These are phyloP conservation scores for Cercospora berteroae DNA, from an alignment of 2,329 filamentous ascomycete species.

Conservation along the genomic window DNA sequence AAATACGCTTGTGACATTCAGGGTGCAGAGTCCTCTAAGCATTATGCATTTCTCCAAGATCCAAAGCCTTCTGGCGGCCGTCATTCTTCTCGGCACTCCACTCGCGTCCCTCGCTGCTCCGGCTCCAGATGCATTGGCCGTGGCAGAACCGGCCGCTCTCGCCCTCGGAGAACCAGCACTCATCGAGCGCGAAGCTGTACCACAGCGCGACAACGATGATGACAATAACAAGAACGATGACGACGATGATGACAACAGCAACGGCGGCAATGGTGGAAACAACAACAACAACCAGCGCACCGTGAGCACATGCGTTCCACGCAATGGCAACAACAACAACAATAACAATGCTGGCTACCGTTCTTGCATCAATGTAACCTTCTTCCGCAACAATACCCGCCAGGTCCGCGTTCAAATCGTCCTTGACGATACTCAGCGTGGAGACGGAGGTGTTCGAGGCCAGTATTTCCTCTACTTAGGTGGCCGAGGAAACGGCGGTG, in stretches of 20 bases:
- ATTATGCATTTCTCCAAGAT: background rate
- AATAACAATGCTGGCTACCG: slow-evolving; percentile 1
- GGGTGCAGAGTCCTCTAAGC: background rate
- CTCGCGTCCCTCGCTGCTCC: background rate
- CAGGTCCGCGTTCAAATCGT: background rate
- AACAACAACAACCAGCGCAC: background rate
- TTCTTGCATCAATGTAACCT: background rate
- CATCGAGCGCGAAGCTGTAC: background rate
- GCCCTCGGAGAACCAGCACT: background rate
- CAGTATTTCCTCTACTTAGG: background rate
- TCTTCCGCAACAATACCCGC: background rate
- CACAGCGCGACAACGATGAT: background rate
- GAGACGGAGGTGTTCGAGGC: background rate
- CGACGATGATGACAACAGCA: background rate
- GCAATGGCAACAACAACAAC: background rate
- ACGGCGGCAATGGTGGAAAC: background rate
- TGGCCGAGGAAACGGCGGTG: background rate
- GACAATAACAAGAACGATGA: background rate
- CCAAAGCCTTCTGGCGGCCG: background rate
- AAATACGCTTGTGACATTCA: background rate
- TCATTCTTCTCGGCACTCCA: background rate
- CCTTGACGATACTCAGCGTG: background rate
- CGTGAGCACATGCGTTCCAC: background rate
- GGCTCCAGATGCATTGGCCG: background rate
- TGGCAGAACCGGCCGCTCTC: background rate